Percentiles rank a stretch among this genome's conserved stretches.
phyloP scores from a whole-genome alignment of 2,329 filamentous ascomycete species.

The Rosellinia necatrix region DNA sequence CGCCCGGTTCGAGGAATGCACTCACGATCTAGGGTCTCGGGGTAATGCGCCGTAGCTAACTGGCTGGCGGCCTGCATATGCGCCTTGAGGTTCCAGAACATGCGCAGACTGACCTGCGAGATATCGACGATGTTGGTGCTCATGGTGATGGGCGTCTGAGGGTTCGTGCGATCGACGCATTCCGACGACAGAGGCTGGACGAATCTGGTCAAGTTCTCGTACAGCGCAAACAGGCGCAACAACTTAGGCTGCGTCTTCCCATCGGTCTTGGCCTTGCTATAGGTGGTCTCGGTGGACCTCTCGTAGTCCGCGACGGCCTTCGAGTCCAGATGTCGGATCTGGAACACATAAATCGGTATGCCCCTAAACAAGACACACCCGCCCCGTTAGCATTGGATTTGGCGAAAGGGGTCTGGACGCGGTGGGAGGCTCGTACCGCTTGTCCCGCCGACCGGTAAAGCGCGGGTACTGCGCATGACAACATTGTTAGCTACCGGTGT shows the following conservation, averaged over 20 bases:
- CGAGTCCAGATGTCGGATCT: conserved; percentile 80
- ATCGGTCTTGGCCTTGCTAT: conserved; percentile 64
- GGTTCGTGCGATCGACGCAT: conserved; percentile 70
- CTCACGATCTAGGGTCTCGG: conserved; percentile 81
- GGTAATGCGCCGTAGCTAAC: conserved; percentile 90
- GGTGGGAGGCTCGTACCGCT: conserved; percentile 45
- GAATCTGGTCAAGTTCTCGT: conserved; percentile 90
- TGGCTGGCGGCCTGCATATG: conserved; percentile 94
- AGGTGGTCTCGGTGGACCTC: conserved; percentile 57
- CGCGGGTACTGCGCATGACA: conserved; percentile 73
- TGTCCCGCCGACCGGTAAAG: conserved; percentile 91
- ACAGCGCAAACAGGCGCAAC: conserved; percentile 86
- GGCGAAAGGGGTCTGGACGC: no score
- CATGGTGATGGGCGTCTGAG: conserved; percentile 85
- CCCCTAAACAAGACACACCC: conserved; percentile 58
- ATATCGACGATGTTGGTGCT: conserved; percentile 97
- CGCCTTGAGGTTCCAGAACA: conserved; percentile 92
- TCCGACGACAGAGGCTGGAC: conserved; percentile 83
- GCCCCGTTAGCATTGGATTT: conserved; percentile 6
- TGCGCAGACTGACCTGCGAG: conserved; percentile 81
- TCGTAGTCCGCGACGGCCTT: conserved; percentile 83
- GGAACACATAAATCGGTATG: conserved; percentile 90
- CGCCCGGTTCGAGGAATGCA: neutral
- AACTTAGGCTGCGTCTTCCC: conserved; percentile 74
- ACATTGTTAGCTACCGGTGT: conserved; percentile 24